phyloP scores from a whole-genome alignment of 371 early-diverging fungal genomes.

The Mucor sp. region DNA sequence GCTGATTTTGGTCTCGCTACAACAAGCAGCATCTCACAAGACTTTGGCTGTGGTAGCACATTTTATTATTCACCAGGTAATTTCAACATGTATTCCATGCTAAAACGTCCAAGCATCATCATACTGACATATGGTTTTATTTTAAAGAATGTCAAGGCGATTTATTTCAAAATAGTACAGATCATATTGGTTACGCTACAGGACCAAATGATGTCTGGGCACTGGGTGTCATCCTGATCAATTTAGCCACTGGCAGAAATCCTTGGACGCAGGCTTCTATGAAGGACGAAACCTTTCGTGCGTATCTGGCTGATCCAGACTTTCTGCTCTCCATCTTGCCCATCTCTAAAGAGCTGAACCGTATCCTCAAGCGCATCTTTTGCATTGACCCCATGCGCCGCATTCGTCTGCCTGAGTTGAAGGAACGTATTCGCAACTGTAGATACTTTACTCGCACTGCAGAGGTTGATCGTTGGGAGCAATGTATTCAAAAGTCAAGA shows the following conservation, averaged over 20 bases:
- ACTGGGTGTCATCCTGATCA: constrained; percentile 81
- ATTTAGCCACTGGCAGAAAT: constrained; percentile 75
- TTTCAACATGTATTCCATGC: neutral
- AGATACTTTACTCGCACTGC: constrained; percentile 56
- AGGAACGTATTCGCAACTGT: constrained; percentile 58
- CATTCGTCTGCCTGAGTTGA: constrained; percentile 66
- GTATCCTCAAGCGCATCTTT: constrained; percentile 74
- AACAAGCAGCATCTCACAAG: constrained; percentile 66
- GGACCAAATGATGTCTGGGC: constrained; percentile 87
- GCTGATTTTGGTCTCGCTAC: constrained; percentile 96
- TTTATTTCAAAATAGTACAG: constrained; percentile 31
- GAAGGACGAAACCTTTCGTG: constrained; percentile 71
- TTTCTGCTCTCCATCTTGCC: constrained; percentile 68
- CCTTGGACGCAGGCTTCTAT: constrained; percentile 82
- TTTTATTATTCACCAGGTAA: constrained; percentile 91
- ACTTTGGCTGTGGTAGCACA: constrained; percentile 89
- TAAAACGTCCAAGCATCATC: neutral
- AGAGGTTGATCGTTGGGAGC: constrained; percentile 31
- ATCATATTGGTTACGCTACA: constrained; percentile 61
- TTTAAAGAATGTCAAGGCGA: constrained; percentile 76
- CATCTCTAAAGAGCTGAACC: constrained; percentile 71
- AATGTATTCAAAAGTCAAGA: constrained; percentile 1
- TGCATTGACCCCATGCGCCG: constrained; percentile 72
- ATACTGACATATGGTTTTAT: neutral
- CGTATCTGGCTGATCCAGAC: constrained; percentile 63